These are phyloP conservation scores for Forsythia suspensa DNA, from an alignment of 257 asterid genomes.

Conservation along the genomic window DNA sequence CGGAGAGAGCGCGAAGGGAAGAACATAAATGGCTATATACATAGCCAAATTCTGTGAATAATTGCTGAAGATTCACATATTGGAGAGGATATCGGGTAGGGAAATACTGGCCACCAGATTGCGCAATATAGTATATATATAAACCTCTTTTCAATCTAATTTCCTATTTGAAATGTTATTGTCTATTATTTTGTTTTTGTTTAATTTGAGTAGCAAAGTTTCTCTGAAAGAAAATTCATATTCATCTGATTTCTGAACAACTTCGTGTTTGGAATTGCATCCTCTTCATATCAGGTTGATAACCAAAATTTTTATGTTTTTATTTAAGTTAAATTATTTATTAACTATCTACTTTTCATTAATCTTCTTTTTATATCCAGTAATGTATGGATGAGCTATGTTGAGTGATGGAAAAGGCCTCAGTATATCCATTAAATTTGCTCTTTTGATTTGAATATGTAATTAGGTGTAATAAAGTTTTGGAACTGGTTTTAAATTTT, in stretches of 20 bases:
- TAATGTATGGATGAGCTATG: slow-evolving; percentile 51
- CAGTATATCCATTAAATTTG: too few relatives aligned
- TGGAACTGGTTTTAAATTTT: too few relatives aligned
- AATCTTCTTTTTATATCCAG: background rate
- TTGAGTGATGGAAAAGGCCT: background rate
- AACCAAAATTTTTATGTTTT: background rate
- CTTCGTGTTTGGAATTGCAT: slow-evolving; percentile 62
- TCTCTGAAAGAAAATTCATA: slow-evolving; percentile 19
- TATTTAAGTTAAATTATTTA: background rate
- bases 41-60: slow-evolving; percentile 51
- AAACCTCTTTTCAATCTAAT: background rate
- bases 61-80: slow-evolving; percentile 55
- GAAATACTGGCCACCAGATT: slow-evolving; percentile 6
- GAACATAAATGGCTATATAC: slow-evolving; percentile 14
- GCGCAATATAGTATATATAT: too few relatives aligned
- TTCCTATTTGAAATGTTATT: slow-evolving; percentile 10
- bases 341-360: background rate
- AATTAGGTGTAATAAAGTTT: too few relatives aligned
- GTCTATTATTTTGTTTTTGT: slow-evolving; percentile 9
- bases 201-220: background rate
- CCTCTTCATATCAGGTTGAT: slow-evolving; percentile 64
- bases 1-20: background rate
- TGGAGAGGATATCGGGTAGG: slow-evolving; percentile 36
- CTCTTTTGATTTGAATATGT: too few relatives aligned
- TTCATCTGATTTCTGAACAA: slow-evolving; percentile 27